Percentiles rank a stretch among this genome's conserved stretches.
Evolutionary conservation across 192 early-diverging fungal species (phyloP).

Genomic region (Linnemannia zychae): DNA sequence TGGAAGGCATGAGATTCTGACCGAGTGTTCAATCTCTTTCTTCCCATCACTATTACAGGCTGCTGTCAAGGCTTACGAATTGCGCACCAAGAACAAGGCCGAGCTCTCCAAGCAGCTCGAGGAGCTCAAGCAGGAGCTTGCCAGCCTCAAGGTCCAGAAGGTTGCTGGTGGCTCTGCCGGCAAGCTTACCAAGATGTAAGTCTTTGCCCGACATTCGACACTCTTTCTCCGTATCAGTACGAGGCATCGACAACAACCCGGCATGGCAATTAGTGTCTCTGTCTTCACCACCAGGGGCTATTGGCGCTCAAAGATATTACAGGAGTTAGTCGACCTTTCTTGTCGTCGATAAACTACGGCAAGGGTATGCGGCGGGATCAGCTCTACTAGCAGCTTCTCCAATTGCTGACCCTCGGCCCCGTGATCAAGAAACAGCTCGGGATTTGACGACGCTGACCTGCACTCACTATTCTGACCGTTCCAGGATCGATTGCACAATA

Average conservation of each 20-base stretch:
- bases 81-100: slow-evolving; percentile 94
- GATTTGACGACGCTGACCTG: not conserved
- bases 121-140: slow-evolving; percentile 95
- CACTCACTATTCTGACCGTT: not conserved
- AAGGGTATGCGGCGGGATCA: not conserved
- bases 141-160: slow-evolving; percentile 95
- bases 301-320: not conserved
- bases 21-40: slow-evolving; percentile 14
- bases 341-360: not conserved
- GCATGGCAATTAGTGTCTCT: not conserved
- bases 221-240: not conserved
- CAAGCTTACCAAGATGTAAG: slow-evolving; percentile 90
- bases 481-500: not conserved
- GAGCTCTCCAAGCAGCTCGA: slow-evolving; percentile 94
- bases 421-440: not conserved
- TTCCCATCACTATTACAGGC: slow-evolving; percentile 61
- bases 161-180: slow-evolving; percentile 80
- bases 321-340: not conserved
- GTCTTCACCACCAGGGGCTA: not conserved
- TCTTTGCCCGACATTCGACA: not conserved
- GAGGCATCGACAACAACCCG: not conserved
- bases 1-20: slow-evolving; percentile 15
- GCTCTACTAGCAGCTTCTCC: not conserved
- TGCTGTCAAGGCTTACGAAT: slow-evolving; percentile 93
- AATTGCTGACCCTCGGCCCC: not conserved